Evolutionary conservation across 2,329 filamentous ascomycete genomes (phyloP).

Genomic region (Xylaria sp.): DNA sequence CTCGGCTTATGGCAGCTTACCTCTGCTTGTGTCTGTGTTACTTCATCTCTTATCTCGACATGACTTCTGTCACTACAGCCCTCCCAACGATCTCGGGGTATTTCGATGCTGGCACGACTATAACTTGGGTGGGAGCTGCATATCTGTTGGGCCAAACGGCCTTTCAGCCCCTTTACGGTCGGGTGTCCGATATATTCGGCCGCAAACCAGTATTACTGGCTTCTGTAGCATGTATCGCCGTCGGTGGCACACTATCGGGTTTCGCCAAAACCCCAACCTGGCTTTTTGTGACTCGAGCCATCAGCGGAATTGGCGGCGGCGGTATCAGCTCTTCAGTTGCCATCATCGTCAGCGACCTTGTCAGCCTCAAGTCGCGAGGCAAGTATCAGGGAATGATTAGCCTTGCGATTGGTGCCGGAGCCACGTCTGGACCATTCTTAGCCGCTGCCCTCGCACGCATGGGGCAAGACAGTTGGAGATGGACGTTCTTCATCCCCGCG

Average conservation of each 20-base stretch:
- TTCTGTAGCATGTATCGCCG: background rate
- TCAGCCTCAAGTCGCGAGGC: background rate
- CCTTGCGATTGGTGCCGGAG: background rate
- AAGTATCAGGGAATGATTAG: conserved; percentile 4
- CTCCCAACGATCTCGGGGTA: background rate
- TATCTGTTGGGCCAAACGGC: background rate
- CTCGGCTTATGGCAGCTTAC: background rate
- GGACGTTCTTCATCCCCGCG: conserved; percentile 1
- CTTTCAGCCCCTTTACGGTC: background rate
- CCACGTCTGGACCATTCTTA: background rate
- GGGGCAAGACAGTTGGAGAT: background rate
- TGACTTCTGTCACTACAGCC: background rate
- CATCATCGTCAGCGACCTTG: conserved; percentile 2
- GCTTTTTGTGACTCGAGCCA: background rate
- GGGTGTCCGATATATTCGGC: background rate
- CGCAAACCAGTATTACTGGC: background rate
- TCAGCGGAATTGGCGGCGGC: background rate
- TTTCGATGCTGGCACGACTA: background rate
- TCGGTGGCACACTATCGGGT: background rate
- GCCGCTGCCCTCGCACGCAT: background rate
- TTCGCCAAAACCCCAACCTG: background rate
- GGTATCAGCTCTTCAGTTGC: background rate
- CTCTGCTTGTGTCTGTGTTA: conserved; percentile 3
- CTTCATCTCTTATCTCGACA: conserved; percentile 1
- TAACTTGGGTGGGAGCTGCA: background rate